A percentile compares a stretch with the other conserved stretches of the same genome.
phyloP scores from a whole-genome alignment of 2,329 filamentous ascomycete species.

The Colletotrichum euphorbiae region DNA sequence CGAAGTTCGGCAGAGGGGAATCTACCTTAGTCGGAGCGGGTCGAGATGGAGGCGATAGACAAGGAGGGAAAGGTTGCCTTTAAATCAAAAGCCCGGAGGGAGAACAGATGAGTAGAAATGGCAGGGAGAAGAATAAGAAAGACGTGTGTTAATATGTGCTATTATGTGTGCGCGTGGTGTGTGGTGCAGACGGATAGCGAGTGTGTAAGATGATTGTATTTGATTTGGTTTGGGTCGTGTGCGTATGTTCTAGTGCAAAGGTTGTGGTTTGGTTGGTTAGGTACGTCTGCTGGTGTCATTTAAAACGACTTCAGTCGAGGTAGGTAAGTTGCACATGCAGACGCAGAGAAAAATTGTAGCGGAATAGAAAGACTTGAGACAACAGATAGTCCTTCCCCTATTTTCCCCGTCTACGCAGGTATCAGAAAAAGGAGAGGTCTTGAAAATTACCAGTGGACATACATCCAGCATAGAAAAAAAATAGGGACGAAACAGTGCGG shows the following conservation, averaged over 20 bases:
- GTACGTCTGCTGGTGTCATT: conserved; percentile 25
- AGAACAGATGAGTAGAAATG: background rate
- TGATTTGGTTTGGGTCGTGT: conserved; percentile 19
- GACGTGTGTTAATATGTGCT: conserved; percentile 1
- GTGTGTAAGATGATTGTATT: background rate
- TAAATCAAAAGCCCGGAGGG: background rate
- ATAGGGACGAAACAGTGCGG: conserved; percentile 29
- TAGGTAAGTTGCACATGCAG: conserved; percentile 19
- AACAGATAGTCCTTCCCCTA: conserved; percentile 11
- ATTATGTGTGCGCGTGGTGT: background rate
- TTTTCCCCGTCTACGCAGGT: conserved; percentile 12
- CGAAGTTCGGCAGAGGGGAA: conserved; percentile 31
- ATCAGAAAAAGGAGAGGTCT: background rate
- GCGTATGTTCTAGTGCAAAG: conserved; percentile 25
- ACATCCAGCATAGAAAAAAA: background rate
- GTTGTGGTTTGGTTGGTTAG: conserved; percentile 21
- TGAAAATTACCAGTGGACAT: background rate
- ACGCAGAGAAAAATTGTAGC: background rate
- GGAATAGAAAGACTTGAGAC: conserved; percentile 23
- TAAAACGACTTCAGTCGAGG: conserved; percentile 13
- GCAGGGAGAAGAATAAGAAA: conserved; percentile 25
- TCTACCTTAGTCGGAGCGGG: conserved; percentile 13
- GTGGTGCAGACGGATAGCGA: background rate
- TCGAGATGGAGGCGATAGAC: conserved; percentile 15
- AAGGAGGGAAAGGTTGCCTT: conserved; percentile 1